Evolutionary conservation across 129 eudicot genomes (phyloP), one percentile per base, ranked within the genome.

Genomic region (Arctium minus): DNA sequence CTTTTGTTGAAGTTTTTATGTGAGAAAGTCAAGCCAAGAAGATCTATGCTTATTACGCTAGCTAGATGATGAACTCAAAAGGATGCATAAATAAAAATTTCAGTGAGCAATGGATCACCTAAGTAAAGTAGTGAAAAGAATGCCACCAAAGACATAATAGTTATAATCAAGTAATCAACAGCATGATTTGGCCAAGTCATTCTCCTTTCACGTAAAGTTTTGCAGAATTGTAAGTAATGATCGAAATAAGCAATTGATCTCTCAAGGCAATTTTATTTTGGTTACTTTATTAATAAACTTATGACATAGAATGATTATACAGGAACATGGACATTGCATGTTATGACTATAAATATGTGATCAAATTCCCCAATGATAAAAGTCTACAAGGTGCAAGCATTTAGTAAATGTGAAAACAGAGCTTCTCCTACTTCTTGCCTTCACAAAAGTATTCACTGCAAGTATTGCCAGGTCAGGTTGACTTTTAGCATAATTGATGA

Each of bases 381-480:
- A 74, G 29, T 12, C 18, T 71, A 44, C 2, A 82, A 82, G 80
- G 77, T 29, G 56, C 62, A 65, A 80, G 33, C 65, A 44, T 72
- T 15, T 56, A 80, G 31, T 80, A 69, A 37, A 79, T 40, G 68
- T 36, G 22, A 18, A 48, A 81, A 31, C 37, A 82, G 75, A 38
- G 64, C 37, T 32, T 68, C 12, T 77, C 62, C 68, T 65, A 56
- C 77, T 79, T 78, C 86, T 86, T 80, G 88, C 99, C 99, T 96
- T 96, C 74, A 96, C 99, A 90, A 96, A 96, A 40, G 99, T 96
- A 86, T 96, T 96, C 72, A 96, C 99, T 22, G 99, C 98, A 76
- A 96, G 98, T 53, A 96, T 96, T 46, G 99, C 99, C 72, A 96
- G 93, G 82, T 96, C 99, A 72, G 99, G 98, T 73, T 96, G 98